Evolutionary conservation across 2,329 filamentous ascomycete species (phyloP).

Genomic region (Kalmusia sp.): DNA sequence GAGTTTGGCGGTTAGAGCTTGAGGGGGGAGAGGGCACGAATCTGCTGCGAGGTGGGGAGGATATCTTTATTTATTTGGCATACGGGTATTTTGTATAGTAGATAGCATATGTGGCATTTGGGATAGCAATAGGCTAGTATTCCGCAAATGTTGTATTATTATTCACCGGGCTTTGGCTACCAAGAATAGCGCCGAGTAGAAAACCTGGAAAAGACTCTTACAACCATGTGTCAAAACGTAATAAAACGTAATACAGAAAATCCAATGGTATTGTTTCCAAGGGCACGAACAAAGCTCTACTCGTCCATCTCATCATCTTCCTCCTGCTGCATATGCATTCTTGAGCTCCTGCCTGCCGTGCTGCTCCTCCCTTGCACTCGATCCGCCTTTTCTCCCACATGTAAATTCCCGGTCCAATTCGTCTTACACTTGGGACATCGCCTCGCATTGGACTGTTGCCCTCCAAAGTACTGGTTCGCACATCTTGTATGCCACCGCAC

Average conservation of each 20-base stretch:
- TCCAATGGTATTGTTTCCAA: too few species aligned
- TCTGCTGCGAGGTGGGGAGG: too few species aligned
- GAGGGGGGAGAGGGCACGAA: not conserved
- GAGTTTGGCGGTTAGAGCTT: conserved; percentile 34
- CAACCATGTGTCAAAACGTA: too few species aligned
- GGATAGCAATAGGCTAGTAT: too few species aligned
- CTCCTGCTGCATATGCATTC: not conserved
- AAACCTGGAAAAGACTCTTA: too few species aligned
- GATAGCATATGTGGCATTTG: too few species aligned
- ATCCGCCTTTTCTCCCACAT: conserved; percentile 43
- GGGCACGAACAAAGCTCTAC: not conserved
- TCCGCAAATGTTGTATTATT: too few species aligned
- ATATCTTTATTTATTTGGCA: too few species aligned
- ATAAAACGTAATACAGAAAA: too few species aligned
- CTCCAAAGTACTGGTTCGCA: conserved; percentile 39
- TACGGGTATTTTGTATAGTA: too few species aligned
- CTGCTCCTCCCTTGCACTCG: conserved; percentile 14
- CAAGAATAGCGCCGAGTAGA: too few species aligned
- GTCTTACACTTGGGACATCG: conserved; percentile 42
- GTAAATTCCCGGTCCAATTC: conserved; percentile 60
- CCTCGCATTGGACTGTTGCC: conserved; percentile 18
- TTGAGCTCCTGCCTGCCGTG: not conserved
- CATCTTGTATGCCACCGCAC: conserved; percentile 44
- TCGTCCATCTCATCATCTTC: conserved; percentile 1
- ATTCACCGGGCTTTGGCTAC: too few species aligned